Evolutionary conservation across 2,329 filamentous ascomycete genomes (phyloP), one percentile per base, ranked within the genome.

Genomic region (Cordyceps cicadae): DNA sequence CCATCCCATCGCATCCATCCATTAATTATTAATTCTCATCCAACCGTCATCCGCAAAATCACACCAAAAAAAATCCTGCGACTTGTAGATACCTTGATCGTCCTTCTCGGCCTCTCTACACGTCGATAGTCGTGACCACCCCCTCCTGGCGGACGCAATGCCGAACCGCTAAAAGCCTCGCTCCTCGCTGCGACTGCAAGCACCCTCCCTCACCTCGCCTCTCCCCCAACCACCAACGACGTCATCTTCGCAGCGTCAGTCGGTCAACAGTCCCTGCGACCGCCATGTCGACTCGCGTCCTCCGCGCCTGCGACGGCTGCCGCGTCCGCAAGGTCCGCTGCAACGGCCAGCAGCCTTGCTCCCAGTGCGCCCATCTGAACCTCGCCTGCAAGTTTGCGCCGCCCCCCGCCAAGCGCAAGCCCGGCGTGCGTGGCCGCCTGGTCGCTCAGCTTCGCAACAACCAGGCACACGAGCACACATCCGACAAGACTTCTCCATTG

Each of bases 241-340:
- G 39, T 21, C 45, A 26, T 26, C 12, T 15, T 2, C 24, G 17
- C 24, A n/a, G 29, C 43, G 7, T 29, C 54, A 3, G n/a, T 29
- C 17, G 19, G 21, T 12, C 9, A 26, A 6, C 39, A 43, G 39
- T 3, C 14, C 14, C 39, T 43, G 39, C 43, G 17, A 21, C 11
- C 45, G 19, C 45, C 19, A 62, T 62, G 61, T 51, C 57, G 15
- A 51, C 43, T 26, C 39, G 61, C 39, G 61, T 60, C 37, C 26
- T 58, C 26, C 68, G 67, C 50, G 73, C 73, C 59, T 75, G 73
- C 64, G 72, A 75, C 62, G 71, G 71, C 52, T 75, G 73, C 63
- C 71, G 73, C 43, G 65, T 75, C 56, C 70, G 73, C 55, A 75
- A 75, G 63, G 73, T 75, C 41, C 70, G 69, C 57, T 75, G 73